Evolutionary conservation across 2,329 filamentous ascomycete species (phyloP).

Genomic region (Claviceps sp.): DNA sequence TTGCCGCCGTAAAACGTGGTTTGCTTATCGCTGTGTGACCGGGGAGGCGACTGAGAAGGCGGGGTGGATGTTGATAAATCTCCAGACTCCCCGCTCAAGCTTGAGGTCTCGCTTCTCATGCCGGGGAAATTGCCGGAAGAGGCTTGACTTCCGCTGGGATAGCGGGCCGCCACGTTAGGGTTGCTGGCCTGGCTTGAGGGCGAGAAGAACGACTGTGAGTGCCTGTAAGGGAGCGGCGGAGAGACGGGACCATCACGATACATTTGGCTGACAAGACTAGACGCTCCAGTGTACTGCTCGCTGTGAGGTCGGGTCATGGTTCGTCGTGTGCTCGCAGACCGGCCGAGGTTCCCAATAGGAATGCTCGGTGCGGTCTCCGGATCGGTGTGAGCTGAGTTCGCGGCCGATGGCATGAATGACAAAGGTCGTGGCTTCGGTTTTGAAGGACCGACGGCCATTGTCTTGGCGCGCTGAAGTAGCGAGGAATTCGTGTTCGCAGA

Average conservation of each 20-base stretch:
- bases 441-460: conserved; percentile 36
- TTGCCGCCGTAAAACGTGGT: conserved; percentile 53
- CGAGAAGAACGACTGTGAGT: conserved; percentile 52
- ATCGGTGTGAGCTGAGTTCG: conserved; percentile 39
- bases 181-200: conserved; percentile 35
- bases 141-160: conserved; percentile 35
- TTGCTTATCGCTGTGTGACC: conserved; percentile 36
- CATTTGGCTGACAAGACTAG: conserved; percentile 76
- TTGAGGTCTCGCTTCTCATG: conserved; percentile 51
- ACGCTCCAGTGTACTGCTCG: conserved; percentile 49
- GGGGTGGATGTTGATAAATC: conserved; percentile 30
- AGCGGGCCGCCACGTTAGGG: conserved; percentile 35
- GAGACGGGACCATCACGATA: conserved; percentile 59
- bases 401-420: conserved; percentile 37
- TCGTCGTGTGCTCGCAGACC: conserved; percentile 40
- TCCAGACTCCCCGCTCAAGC: conserved; percentile 55
- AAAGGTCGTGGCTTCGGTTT: conserved; percentile 41
- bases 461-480: conserved; percentile 48
- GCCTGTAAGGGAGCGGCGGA: conserved; percentile 42
- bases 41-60: conserved; percentile 40
- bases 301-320: conserved; percentile 39
- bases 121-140: conserved; percentile 55
- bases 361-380: conserved; percentile 65
- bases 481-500: conserved; percentile 26
- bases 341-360: conserved; percentile 48